phyloP scores from a whole-genome alignment of 331 rosid species.

The Rosa hybrid region DNA sequence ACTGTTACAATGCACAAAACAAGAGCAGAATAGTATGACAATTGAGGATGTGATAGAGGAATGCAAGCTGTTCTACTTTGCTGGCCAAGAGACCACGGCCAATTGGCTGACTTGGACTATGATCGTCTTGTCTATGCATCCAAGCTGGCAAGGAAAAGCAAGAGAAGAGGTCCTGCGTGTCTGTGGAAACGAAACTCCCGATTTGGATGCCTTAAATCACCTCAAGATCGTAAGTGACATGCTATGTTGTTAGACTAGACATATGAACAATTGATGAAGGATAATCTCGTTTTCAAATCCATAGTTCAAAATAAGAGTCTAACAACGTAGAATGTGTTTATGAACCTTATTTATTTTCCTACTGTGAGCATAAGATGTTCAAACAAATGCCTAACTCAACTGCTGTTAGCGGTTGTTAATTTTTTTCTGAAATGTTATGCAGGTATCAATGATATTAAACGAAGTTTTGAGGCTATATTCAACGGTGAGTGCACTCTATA shows the following conservation, averaged over 20 bases:
- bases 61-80: constrained; percentile 52
- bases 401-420: background rate
- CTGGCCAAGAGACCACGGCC: constrained; percentile 51
- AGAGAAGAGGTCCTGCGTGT: constrained; percentile 31
- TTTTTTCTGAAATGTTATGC: background rate
- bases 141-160: constrained; percentile 51
- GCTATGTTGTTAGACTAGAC: too few relatives aligned
- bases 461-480: constrained; percentile 48
- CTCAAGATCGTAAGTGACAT: constrained; percentile 38
- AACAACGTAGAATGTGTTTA: too few relatives aligned
- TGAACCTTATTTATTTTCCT: too few relatives aligned
- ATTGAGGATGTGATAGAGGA: constrained; percentile 53
- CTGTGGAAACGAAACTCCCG: constrained; percentile 30
- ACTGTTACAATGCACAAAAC: constrained; percentile 26
- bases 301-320: background rate
- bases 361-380: too few relatives aligned
- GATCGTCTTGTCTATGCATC: constrained; percentile 42
- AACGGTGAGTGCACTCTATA: constrained; percentile 8
- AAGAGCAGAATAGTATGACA: constrained; percentile 26
- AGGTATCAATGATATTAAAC: constrained; percentile 29
- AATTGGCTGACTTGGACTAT: constrained; percentile 47
- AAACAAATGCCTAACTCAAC: too few relatives aligned
- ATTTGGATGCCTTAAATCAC: constrained; percentile 29
- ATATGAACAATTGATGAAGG: too few relatives aligned
- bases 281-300: background rate